Conservation (phyloP, 2,329 filamentous ascomycete species). For the Paramyrothecium sp. region DNA sequence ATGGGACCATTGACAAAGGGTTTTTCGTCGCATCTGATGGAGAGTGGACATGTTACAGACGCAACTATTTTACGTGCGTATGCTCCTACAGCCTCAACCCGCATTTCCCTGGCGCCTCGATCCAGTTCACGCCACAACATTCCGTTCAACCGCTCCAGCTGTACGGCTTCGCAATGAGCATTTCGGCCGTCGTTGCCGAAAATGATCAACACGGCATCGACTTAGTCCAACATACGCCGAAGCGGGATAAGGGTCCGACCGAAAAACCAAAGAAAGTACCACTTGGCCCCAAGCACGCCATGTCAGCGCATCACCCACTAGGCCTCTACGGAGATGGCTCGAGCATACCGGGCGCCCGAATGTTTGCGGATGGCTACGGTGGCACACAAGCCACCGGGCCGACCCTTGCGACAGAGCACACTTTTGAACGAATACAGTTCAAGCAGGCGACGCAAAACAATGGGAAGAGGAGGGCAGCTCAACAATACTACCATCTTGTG, state of each 20-base stretch:
- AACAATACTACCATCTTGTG: slow-evolving; percentile 91
- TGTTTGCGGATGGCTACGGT: slow-evolving; percentile 43
- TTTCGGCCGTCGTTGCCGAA: slow-evolving; percentile 79
- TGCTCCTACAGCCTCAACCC: slow-evolving; percentile 74
- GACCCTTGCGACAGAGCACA: slow-evolving; percentile 51
- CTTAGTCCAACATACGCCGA: slow-evolving; percentile 86
- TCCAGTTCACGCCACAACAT: slow-evolving; percentile 50
- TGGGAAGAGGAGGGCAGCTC: slow-evolving; percentile 82
- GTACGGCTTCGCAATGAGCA: slow-evolving; percentile 75
- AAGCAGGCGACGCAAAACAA: slow-evolving; percentile 94
- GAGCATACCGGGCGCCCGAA: slow-evolving; percentile 17
- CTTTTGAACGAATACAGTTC: slow-evolving; percentile 90
- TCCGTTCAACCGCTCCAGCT: slow-evolving; percentile 62
- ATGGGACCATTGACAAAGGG: slow-evolving; percentile 82
- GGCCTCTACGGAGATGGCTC: slow-evolving; percentile 41
- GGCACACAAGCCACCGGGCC: slow-evolving; percentile 25
- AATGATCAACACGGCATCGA: slow-evolving; percentile 75
- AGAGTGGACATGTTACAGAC: slow-evolving; percentile 89
- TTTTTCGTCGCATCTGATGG: slow-evolving; percentile 73
- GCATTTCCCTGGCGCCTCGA: slow-evolving; percentile 40
- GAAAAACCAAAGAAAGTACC: slow-evolving; percentile 69
- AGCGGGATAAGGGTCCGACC: slow-evolving; percentile 84
- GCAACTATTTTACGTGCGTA: slow-evolving; percentile 87
- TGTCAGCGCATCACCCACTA: slow-evolving; percentile 42
- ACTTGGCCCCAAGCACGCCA: slow-evolving; percentile 67